These are phyloP conservation scores for Meira miltonrushii DNA, from an alignment of 1,284 basidiomycete genomes.

Conservation along the genomic window DNA sequence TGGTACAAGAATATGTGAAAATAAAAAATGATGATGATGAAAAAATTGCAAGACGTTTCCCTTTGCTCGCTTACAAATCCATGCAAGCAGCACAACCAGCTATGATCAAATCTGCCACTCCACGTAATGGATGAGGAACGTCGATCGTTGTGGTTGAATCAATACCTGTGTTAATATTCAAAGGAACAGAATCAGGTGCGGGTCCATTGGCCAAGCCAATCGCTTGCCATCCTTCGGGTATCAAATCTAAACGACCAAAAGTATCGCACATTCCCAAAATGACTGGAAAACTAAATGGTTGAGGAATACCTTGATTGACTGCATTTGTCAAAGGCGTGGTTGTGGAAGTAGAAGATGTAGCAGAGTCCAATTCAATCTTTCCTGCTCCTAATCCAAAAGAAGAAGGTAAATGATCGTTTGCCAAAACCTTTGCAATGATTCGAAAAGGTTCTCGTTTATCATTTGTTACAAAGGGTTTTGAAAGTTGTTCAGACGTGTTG, in stretches of 20 bases:
- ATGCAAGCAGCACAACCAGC: constrained; percentile 22
- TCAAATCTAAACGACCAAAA: constrained; percentile 13
- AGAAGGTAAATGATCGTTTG: not conserved
- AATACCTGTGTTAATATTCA: not conserved
- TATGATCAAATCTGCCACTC: constrained; percentile 20
- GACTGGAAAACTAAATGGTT: constrained; percentile 17
- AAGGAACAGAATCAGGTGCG: not conserved
- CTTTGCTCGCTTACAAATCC: constrained; percentile 14
- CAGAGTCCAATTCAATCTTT: not conserved
- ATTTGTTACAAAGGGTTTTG: constrained; percentile 4
- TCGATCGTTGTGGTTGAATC: not conserved
- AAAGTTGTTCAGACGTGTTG: not conserved
- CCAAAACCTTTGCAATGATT: constrained; percentile 19
- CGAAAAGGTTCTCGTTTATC: constrained; percentile 17
- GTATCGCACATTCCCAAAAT: constrained; percentile 19
- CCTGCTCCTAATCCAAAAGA: not conserved
- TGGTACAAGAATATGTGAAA: not conserved
- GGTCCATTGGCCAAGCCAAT: constrained; percentile 15
- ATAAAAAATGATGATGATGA: not conserved
- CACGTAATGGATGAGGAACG: constrained; percentile 4
- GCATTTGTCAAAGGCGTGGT: not conserved
- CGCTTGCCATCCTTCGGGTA: constrained; percentile 23
- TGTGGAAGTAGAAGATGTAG: not conserved
- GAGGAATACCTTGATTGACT: constrained; percentile 9
- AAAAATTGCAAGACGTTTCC: not conserved